These are phyloP conservation scores for Capronia coronata DNA, from an alignment of 2,329 filamentous ascomycete species.

Conservation along the genomic window DNA sequence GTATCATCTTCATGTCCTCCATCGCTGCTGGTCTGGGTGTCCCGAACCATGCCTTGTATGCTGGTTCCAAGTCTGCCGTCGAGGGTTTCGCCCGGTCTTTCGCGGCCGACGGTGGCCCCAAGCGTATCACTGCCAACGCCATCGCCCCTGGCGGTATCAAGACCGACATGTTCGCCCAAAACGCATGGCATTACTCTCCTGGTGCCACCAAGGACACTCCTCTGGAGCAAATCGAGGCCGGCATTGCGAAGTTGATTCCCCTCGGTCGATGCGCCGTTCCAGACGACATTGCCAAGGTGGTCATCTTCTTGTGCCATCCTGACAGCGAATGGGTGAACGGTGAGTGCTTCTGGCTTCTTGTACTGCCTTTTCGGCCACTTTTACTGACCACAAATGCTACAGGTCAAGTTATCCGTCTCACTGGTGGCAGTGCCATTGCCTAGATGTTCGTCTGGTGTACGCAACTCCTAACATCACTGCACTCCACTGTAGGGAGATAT, in stretches of 20 bases:
- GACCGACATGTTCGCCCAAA: conserved; percentile 69
- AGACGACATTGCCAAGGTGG: conserved; percentile 53
- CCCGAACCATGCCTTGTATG: conserved; percentile 66
- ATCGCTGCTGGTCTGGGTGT: conserved; percentile 57
- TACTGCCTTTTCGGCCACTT: neutral
- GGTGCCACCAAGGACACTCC: conserved; percentile 44
- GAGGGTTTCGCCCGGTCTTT: conserved; percentile 67
- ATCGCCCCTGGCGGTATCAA: conserved; percentile 68
- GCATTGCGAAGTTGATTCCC: conserved; percentile 53
- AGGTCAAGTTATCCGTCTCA: conserved; percentile 27
- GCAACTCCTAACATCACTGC: conserved; percentile 1
- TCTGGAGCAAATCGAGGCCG: conserved; percentile 49
- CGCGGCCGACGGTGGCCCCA: conserved; percentile 62
- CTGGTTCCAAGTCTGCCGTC: conserved; percentile 64
- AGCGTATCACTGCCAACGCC: conserved; percentile 64
- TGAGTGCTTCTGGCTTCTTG: conserved; percentile 32
- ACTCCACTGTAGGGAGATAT: conserved; percentile 8
- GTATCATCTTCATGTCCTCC: conserved; percentile 51
- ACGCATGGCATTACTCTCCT: conserved; percentile 60
- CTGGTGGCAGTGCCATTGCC: conserved; percentile 23
- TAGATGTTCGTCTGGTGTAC: conserved; percentile 7
- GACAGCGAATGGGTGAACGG: conserved; percentile 62
- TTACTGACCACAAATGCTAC: neutral
- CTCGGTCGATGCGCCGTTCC: conserved; percentile 54
- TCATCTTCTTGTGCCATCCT: conserved; percentile 50